Conservation (phyloP, 768 basidiomycete species). For the Leccinum rimulosum region DNA sequence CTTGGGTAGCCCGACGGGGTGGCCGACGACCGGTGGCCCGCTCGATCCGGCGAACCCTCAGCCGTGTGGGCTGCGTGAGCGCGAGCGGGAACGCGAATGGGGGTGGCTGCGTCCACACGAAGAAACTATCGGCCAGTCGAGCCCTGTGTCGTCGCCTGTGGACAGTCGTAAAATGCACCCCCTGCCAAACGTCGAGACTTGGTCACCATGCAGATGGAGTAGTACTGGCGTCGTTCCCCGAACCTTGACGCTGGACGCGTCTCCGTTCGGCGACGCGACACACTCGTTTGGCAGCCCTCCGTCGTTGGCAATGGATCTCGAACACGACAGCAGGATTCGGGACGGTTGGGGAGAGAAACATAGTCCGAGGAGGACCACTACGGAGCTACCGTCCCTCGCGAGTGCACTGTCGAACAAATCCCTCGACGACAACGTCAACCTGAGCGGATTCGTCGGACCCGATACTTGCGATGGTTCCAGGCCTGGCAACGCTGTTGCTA, state of each 20-base stretch:
- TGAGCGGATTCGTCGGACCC: slow-evolving; percentile 3
- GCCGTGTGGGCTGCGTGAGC: slow-evolving; percentile 10
- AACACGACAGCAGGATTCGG: background rate
- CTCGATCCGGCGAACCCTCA: slow-evolving; percentile 24
- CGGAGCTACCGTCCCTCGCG: slow-evolving; percentile 16
- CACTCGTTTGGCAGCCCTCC: background rate
- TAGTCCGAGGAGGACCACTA: background rate
- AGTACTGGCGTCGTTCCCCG: background rate
- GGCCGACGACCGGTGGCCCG: slow-evolving; percentile 27
- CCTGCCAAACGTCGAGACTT: background rate
- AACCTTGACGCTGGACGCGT: background rate
- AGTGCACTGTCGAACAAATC: slow-evolving; percentile 20
- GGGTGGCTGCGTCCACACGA: background rate
- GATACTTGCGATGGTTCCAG: slow-evolving; percentile 6
- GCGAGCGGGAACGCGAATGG: too few species aligned
- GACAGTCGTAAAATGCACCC: background rate
- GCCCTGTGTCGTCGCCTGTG: slow-evolving; percentile 2
- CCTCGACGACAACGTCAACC: slow-evolving; percentile 10
- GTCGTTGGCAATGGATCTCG: background rate
- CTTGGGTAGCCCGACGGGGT: slow-evolving; percentile 2
- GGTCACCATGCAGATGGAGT: slow-evolving; percentile 3
- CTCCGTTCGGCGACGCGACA: background rate
- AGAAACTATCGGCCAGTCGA: background rate
- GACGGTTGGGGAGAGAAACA: background rate
- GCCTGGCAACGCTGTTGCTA: slow-evolving; percentile 1